Base-by-base conservation (phyloP, 1,284 basidiomycete species). In the Malassezia sp. region DNA sequence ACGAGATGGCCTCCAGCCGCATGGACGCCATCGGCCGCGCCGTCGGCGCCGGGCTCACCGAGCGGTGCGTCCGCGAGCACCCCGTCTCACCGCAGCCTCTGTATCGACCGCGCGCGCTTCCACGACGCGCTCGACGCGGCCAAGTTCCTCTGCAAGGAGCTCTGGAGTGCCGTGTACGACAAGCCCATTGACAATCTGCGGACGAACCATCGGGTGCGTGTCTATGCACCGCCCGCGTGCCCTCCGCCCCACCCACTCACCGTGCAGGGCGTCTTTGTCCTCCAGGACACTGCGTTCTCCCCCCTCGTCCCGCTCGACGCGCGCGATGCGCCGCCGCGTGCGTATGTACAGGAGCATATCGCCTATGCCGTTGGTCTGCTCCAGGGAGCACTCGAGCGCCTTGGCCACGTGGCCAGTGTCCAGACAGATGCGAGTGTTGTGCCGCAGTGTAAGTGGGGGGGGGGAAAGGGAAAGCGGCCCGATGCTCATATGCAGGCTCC, bases 131-230 rank as follows among this genome's bases (percentile, higher is more conserved):
- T 95, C 8, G 89, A 95, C 59, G 81, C 80, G 12, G 82, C 95
- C 73, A 95, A 95, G 71, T 93, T 93, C 64, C 77, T 95, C 52
- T 95, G 89, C 75, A 95, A 95, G 68, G 89, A 95, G 53, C 74
- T 93, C n/a, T 89, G 86, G 86, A 76, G 77, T 0, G 77, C 80
- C 3, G 81, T 80, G 45, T 89, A 83, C 83, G 83, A 86, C 48
- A 90, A 91, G 66, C 90, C 93, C 70, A 86, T 93, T 1, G 89
- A 95, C 67, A 93, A 93, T 67, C 73, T 95, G 37, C 78, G 89
- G 36, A 95, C 89, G 8, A 95, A 95, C 70, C 89, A 93, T 71
- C 75, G 87, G 40, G 87, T 87, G 63, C 49, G 73, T 59, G 2
- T 11, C 37, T n/a, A 7, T 9, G 35, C 9, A 5, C 43, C 5